Base-by-base conservation (phyloP, 805 yeast species). In the Cyberlindnera misumaiensis region DNA sequence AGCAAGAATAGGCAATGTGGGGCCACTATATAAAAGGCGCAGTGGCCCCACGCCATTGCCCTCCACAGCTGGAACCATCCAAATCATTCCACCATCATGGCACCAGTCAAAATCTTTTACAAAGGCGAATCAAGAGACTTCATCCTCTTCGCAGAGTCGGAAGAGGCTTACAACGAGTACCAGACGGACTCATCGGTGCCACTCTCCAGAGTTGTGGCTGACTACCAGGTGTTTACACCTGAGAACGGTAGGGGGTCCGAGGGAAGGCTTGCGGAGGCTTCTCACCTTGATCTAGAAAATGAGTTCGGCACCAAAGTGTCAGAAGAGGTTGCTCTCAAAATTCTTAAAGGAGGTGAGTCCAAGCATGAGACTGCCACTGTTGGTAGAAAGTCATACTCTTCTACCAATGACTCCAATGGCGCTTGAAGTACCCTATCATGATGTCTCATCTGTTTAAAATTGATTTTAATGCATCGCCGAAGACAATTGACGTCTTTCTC, bases 221-320 rank as follows among this genome's bases (percentile, higher is more conserved):
- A 80, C 0, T 83, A 73, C 64, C 73, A 80, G 51, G 69, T 86
- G n/a, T 87, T 70, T 55, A 67, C 73, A 16, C 73, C 75, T 40
- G 70, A 70, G 43, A 67, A 65, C 17, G 82, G 84, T 33, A 64
- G 63, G 30, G 95, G 95, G 25, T 63, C 77, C 4, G 83, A 76
- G 49, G 95, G 95, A 40, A 68, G 71, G 8, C 56, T 83, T 18
- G 84, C 80, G 36, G 79, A 75, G 51, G 95, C 90, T 3, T 80
- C 90, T 7, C 72, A 75, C 40, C 63, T 67, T 14, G 83, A 79
- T 43, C 56, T 86, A 29, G 70, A 68, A 36, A 72, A 72, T 45
- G 93, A 85, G 52, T 86, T 87, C 47, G 90, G 88, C 22, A 64
- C 72, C 18, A 65, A 63, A 30, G 52, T 29, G 3, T 36, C 58